Base-by-base conservation (phyloP, 1,139 yeast genomes). In the Pichia sp. region DNA sequence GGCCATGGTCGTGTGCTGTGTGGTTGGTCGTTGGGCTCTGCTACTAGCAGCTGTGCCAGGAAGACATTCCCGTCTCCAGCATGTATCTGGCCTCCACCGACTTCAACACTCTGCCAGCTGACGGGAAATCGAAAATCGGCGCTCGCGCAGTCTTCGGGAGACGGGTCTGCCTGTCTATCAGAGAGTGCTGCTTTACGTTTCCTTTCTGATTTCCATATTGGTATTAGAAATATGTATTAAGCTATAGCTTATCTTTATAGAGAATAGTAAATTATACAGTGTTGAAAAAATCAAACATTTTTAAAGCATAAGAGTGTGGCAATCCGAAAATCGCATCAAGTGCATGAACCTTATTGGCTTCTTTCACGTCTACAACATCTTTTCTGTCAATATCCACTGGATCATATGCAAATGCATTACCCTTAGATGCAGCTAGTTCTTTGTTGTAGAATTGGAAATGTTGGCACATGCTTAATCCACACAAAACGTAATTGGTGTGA, bases 401-500 rank as follows among this genome's bases (percentile, higher is more conserved):
- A 0, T 44, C 5, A 27, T 30, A 46, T 35, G 70, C 68, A 8
- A 64, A 75, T 3, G 73, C 75, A 32, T 51, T 42, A 2, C 57
- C 56, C 19, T 24, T 22, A 4, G 43, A 31, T 5, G 21, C n/a
- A 3, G 24, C 45, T 5, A 28, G 3, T 6, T 41, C 38, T 3
- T 34, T 20, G 22, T 59, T 55, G 3, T 57, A 62, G 2, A 47
- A 38, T 58, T 75, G 80, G n/a, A 61, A 52, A 57, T 82, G 73
- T 56, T 88, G 93, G 6, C 85, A 74, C 35, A 81, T 72, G 38
- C 95, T 79, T 34, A 93, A 68, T 0, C 99, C 99, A 46, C 85
- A 70, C 3, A 91, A 67, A 0, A 84, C 80, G 62, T 93, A 94
- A 63, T 91, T 90, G 2, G 97, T 84, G 62, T 93, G 99, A 64